Percentiles rank a stretch among this genome's conserved stretches.
phyloP scores from a whole-genome alignment of 139 green algal species.

The Micromonas pusilla region DNA sequence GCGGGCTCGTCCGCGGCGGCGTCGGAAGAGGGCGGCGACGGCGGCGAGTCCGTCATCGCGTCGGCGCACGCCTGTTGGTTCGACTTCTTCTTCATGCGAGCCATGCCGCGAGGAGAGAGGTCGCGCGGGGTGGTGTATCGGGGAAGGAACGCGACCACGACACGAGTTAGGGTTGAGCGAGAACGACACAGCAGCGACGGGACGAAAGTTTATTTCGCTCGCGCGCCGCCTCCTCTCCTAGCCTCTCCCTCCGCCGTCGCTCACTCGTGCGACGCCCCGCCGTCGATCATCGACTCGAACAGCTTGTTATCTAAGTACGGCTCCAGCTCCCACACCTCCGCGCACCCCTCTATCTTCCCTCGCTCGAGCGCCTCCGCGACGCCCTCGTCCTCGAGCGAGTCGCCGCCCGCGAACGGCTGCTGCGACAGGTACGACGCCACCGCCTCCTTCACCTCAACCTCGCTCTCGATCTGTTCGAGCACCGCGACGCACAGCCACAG shows the following conservation, averaged over 20 bases:
- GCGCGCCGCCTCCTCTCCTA: neutral
- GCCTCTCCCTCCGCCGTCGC: too few species aligned
- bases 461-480: neutral
- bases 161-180: too few species aligned
- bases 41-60: too few species aligned
- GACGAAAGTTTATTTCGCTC: neutral
- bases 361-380: neutral
- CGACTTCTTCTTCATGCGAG: too few species aligned
- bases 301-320: neutral
- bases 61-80: too few species aligned
- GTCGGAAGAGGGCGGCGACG: too few species aligned
- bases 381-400: neutral
- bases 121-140: too few species aligned
- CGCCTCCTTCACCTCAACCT: neutral
- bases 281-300: neutral
- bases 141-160: too few species aligned
- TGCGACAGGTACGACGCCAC: neutral
- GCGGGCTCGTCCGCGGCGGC: too few species aligned
- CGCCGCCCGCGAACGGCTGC: neutral
- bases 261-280: too few species aligned
- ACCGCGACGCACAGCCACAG: conserved; percentile 7
- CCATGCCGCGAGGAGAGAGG: too few species aligned
- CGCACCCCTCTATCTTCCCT: neutral
- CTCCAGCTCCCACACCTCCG: neutral
- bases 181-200: too few species aligned